Conservation (phyloP, 306 rosid species). For the Cucumis melo region DNA sequence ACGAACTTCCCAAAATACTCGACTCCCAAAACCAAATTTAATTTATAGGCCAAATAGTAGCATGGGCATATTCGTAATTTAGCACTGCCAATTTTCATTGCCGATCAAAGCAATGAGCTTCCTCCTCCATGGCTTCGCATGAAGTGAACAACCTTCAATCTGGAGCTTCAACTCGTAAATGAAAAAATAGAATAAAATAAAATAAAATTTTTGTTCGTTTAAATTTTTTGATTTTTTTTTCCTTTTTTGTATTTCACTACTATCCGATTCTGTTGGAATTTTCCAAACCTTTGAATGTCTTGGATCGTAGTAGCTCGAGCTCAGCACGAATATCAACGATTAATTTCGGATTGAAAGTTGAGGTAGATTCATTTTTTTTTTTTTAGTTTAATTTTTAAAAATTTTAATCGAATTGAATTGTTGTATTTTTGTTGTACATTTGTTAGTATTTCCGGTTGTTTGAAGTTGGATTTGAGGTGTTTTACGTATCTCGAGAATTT, state of each 20-base stretch:
- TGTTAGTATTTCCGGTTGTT: neutral
- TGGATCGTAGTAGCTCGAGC: constrained; percentile 9
- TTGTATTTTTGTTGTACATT: neutral
- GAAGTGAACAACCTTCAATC: constrained; percentile 40
- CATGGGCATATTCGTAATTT: constrained; percentile 42
- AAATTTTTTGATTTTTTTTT: neutral
- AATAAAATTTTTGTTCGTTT: neutral
- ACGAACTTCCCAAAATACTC: constrained; percentile 12
- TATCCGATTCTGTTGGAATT: constrained; percentile 16
- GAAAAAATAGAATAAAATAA: neutral
- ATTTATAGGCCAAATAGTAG: neutral
- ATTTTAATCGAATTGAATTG: neutral
- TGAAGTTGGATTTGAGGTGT: constrained; percentile 6
- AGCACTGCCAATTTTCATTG: constrained; percentile 28
- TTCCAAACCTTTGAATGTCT: constrained; percentile 13
- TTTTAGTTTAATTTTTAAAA: neutral
- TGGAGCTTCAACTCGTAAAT: constrained; percentile 40
- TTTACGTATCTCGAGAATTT: constrained; percentile 9
- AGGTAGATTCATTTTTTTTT: constrained; percentile 6
- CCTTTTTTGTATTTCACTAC: neutral
- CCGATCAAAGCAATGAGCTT: constrained; percentile 79
- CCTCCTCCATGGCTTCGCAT: constrained; percentile 65
- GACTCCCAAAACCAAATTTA: neutral
- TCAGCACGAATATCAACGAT: constrained; percentile 4
- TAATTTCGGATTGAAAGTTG: neutral